phyloP scores from a whole-genome alignment of 768 basidiomycete species.

The Trametes gibbosa region DNA sequence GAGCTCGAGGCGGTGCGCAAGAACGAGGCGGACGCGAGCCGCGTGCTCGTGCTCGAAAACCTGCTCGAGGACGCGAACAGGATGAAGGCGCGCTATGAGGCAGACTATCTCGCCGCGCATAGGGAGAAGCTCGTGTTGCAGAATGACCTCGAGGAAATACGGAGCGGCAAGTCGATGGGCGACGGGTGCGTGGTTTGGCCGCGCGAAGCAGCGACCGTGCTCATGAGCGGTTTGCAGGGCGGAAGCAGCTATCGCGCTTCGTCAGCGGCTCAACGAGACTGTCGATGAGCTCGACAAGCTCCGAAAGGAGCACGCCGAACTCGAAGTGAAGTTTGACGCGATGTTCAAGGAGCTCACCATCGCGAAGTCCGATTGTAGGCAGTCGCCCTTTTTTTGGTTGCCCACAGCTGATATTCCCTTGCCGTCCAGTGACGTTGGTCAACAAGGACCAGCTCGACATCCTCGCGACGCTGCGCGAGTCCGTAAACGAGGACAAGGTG shows the following conservation, averaged over 20 bases:
- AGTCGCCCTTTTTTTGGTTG: background rate
- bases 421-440: slow-evolving; percentile 71
- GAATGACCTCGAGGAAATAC: slow-evolving; percentile 83
- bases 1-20: slow-evolving; percentile 75
- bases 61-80: slow-evolving; percentile 87
- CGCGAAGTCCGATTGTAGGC: slow-evolving; percentile 82
- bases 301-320: slow-evolving; percentile 63
- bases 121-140: slow-evolving; percentile 79
- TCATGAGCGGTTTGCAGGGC: slow-evolving; percentile 44
- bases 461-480: slow-evolving; percentile 79
- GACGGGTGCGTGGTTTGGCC: slow-evolving; percentile 58
- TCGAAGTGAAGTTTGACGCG: slow-evolving; percentile 67
- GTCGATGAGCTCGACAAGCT: slow-evolving; percentile 76
- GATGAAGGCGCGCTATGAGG: slow-evolving; percentile 86
- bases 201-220: background rate
- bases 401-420: background rate
- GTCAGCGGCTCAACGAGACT: slow-evolving; percentile 84
- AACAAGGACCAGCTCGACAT: slow-evolving; percentile 94
- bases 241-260: slow-evolving; percentile 85
- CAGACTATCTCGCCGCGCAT: slow-evolving; percentile 82
- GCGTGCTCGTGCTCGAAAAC: slow-evolving; percentile 84
- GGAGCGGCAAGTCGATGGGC: slow-evolving; percentile 78
- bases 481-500: slow-evolving; percentile 84
- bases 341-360: slow-evolving; percentile 69
- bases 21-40: slow-evolving; percentile 74